phyloP scores from a whole-genome alignment of 768 basidiomycete species.

The Coprinopsis marcescibilis region DNA sequence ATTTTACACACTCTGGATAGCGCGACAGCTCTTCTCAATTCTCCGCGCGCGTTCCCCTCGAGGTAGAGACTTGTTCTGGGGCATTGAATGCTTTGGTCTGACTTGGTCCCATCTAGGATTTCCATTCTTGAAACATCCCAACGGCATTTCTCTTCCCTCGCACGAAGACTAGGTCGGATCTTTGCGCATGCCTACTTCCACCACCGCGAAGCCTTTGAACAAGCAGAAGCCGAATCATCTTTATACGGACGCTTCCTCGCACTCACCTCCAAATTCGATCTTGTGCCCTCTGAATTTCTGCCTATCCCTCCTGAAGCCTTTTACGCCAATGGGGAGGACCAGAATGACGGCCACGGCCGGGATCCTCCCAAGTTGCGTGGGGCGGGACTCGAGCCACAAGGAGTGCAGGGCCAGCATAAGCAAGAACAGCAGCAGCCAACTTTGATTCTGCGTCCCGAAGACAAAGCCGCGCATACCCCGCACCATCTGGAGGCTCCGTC shows the following conservation, averaged over 20 bases:
- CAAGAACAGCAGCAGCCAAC: conserved; percentile 10
- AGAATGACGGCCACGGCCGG: conserved; percentile 19
- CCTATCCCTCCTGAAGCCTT: conserved; percentile 54
- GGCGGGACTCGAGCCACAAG: conserved; percentile 8
- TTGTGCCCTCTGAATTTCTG: conserved; percentile 80
- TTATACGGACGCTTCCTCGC: conserved; percentile 88
- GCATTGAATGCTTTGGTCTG: not conserved
- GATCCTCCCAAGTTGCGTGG: conserved; percentile 23
- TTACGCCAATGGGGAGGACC: conserved; percentile 17
- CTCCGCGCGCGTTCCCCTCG: conserved; percentile 87
- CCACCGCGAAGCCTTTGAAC: conserved; percentile 87
- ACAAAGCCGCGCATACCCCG: not conserved
- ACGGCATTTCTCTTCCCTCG: conserved; percentile 86
- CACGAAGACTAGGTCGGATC: conserved; percentile 86
- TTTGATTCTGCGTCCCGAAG: not conserved
- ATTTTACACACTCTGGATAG: conserved; percentile 90
- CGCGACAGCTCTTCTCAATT: conserved; percentile 87
- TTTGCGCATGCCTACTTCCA: conserved; percentile 97
- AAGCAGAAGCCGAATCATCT: conserved; percentile 85
- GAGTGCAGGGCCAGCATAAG: conserved; percentile 5
- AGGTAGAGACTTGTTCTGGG: conserved; percentile 51
- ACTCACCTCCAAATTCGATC: conserved; percentile 70
- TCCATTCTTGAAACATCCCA: conserved; percentile 76
- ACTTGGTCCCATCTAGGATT: conserved; percentile 41
- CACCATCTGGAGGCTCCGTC: not conserved